Evolutionary conservation across 441 rosid species (phyloP).

Genomic region (Melastoma candidum): DNA sequence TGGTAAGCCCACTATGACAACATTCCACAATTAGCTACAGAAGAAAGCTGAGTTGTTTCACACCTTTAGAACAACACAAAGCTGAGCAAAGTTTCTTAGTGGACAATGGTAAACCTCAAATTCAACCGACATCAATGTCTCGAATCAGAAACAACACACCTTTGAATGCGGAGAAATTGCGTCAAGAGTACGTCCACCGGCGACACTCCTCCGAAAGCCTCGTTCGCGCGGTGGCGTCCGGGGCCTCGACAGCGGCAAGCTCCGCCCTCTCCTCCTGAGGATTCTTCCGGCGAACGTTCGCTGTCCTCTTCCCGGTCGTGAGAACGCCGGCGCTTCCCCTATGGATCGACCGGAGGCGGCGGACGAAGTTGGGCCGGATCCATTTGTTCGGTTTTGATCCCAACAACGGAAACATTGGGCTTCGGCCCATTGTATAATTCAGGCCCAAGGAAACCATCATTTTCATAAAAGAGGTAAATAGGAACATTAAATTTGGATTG

Average conservation of each 20-base stretch:
- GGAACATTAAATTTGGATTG: no score
- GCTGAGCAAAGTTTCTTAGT: constrained; percentile 76
- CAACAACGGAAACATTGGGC: no score
- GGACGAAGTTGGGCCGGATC: no score
- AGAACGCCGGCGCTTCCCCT: no score
- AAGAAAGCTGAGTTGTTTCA: constrained; percentile 5
- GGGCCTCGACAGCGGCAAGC: constrained; percentile 21
- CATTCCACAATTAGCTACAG: neutral
- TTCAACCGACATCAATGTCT: no score
- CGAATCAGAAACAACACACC: constrained; percentile 22
- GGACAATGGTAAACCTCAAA: constrained; percentile 60
- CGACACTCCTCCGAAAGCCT: constrained; percentile 29
- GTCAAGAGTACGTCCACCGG: constrained; percentile 49
- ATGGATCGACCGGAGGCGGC: no score
- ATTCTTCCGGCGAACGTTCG: neutral
- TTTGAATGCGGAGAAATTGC: constrained; percentile 30
- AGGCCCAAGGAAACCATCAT: no score
- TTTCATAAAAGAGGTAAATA: no score
- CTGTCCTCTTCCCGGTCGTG: no score
- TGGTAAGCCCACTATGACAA: no score
- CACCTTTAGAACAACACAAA: constrained; percentile 77
- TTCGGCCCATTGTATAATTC: no score
- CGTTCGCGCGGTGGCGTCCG: constrained; percentile 14
- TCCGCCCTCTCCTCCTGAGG: constrained; percentile 19
- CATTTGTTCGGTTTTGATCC: no score